phyloP scores from a whole-genome alignment of 768 basidiomycete genomes.

The Terana coerulea region DNA sequence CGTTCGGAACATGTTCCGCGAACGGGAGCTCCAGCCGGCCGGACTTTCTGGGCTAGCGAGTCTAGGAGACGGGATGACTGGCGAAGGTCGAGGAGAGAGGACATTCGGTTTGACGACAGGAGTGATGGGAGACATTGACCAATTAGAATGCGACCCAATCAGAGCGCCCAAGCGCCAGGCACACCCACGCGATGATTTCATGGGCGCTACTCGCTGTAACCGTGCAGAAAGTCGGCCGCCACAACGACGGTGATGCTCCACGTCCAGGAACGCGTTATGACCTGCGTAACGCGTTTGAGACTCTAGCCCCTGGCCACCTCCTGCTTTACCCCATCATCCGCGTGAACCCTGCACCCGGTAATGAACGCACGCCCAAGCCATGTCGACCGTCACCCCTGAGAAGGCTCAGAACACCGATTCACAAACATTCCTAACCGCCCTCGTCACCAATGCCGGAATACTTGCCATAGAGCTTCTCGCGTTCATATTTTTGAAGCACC shows the following conservation, averaged over 20 bases:
- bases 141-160: no score
- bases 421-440: constrained; percentile 55
- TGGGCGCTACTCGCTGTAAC: no score
- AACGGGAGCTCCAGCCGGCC: no score
- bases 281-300: neutral
- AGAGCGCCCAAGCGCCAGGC: no score
- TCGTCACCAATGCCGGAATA: constrained; percentile 51
- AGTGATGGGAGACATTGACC: no score
- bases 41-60: no score
- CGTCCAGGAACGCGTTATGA: constrained; percentile 1
- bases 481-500: constrained; percentile 54
- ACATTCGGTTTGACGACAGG: no score
- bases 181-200: no score
- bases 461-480: constrained; percentile 46
- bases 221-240: no score
- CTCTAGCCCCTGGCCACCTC: neutral
- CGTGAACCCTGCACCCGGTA: neutral
- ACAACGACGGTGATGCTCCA: constrained; percentile 1
- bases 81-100: no score
- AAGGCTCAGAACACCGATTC: constrained; percentile 28
- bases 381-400: constrained; percentile 9
- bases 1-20: no score
- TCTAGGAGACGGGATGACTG: no score
- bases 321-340: neutral
- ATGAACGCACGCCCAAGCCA: neutral